phyloP scores from a whole-genome alignment of 2,329 filamentous ascomycete species.

The Juglanconis sp. region DNA sequence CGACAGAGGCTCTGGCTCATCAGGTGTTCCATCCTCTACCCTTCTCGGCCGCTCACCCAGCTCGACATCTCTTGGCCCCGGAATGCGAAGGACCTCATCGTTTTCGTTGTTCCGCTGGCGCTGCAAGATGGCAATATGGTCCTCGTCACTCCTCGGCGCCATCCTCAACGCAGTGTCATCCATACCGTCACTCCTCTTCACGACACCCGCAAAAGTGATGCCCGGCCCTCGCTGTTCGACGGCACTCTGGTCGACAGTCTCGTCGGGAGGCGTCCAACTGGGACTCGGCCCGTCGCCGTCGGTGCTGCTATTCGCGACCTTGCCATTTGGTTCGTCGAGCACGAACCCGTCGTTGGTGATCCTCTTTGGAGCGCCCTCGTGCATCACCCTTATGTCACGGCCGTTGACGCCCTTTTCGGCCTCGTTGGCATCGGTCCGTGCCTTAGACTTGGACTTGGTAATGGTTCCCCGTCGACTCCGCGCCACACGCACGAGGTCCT shows the following conservation, averaged over 20 bases:
- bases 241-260: conserved; percentile 12
- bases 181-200: conserved; percentile 57
- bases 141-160: conserved; percentile 59
- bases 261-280: conserved; percentile 12
- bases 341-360: conserved; percentile 60
- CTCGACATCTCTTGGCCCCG: conserved; percentile 87
- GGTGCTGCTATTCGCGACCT: conserved; percentile 24
- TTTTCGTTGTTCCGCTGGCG: conserved; percentile 73
- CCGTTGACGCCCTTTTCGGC: conserved; percentile 63
- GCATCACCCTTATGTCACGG: conserved; percentile 64
- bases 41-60: conserved; percentile 68
- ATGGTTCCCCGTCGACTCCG: conserved; percentile 62
- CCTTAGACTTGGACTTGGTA: conserved; percentile 57
- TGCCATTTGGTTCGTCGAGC: conserved; percentile 34
- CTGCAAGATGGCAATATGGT: conserved; percentile 85
- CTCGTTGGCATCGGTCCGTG: conserved; percentile 41
- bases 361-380: conserved; percentile 50
- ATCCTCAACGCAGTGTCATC: conserved; percentile 45
- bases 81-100: conserved; percentile 77
- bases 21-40: conserved; percentile 35
- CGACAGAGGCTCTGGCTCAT: conserved; percentile 27
- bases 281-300: conserved; percentile 7
- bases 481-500: conserved; percentile 74
- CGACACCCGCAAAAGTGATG: conserved; percentile 68
- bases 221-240: conserved; percentile 34